Conservation (phyloP, 352 stramenopile genomes). For the Phytophthora chlamydospora region DNA sequence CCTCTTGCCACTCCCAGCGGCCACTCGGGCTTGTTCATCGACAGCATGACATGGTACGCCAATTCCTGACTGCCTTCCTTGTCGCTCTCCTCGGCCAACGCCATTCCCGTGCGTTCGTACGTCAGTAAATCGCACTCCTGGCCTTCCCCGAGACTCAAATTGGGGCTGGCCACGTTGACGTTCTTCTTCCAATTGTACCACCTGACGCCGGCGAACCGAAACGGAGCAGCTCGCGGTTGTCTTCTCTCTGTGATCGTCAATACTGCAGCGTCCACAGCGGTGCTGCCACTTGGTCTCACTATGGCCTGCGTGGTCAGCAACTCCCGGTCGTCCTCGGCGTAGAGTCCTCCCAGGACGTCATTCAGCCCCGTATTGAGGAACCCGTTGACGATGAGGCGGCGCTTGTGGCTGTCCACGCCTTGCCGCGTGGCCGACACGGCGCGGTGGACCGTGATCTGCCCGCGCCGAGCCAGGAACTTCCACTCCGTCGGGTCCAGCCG, state of each 20-base stretch:
- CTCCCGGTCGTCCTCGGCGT: conserved; percentile 47
- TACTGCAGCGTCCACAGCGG: conserved; percentile 45
- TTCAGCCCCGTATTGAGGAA: conserved; percentile 47
- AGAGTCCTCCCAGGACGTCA: conserved; percentile 47
- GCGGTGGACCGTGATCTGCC: conserved; percentile 48
- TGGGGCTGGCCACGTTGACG: neutral
- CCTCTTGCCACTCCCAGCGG: conserved; percentile 30
- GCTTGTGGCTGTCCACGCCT: conserved; percentile 21
- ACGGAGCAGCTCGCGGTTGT: conserved; percentile 38
- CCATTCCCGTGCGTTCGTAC: conserved; percentile 66
- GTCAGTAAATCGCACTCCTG: conserved; percentile 53
- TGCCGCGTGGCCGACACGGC: conserved; percentile 10
- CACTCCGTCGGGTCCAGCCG: conserved; percentile 40
- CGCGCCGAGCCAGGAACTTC: conserved; percentile 39
- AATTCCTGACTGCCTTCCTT: conserved; percentile 38
- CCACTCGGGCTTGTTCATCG: conserved; percentile 52
- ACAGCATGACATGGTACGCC: conserved; percentile 58
- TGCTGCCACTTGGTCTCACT: conserved; percentile 29
- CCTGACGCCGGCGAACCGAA: conserved; percentile 66
- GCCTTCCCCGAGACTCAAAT: conserved; percentile 18
- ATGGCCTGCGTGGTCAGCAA: conserved; percentile 47
- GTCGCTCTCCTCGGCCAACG: conserved; percentile 33
- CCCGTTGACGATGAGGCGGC: conserved; percentile 45
- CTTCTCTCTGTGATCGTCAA: conserved; percentile 43
- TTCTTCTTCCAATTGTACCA: conserved; percentile 52